phyloP scores from a whole-genome alignment of 352 stramenopile species.

The Paralagenidium karlingii region DNA sequence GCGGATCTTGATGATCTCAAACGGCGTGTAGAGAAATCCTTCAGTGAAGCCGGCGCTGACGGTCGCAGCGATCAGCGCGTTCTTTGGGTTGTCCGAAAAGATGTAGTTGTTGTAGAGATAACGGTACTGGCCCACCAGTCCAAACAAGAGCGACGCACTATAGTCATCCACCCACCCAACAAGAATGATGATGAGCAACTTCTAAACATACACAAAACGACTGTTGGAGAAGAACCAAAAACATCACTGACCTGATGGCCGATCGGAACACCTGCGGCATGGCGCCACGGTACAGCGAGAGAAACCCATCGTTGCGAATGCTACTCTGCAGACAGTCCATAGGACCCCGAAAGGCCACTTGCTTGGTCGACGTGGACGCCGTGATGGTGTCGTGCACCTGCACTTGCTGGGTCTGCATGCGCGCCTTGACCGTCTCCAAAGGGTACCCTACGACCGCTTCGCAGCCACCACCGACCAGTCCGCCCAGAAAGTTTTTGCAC shows the following conservation, averaged over 20 bases:
- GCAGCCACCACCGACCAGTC: conserved; percentile 35
- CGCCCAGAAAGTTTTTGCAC: conserved; percentile 49
- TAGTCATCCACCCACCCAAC: neutral
- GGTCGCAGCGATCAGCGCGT: conserved; percentile 32
- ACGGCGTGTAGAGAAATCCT: conserved; percentile 50
- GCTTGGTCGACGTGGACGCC: too few species aligned
- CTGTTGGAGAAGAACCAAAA: neutral
- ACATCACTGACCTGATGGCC: conserved; percentile 28
- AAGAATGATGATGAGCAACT: neutral
- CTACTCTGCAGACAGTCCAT: conserved; percentile 47
- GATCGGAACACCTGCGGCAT: conserved; percentile 59
- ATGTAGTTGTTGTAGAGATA: conserved; percentile 57
- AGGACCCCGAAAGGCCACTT: too few species aligned
- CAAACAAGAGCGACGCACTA: conserved; percentile 52
- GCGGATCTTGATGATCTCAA: conserved; percentile 63
- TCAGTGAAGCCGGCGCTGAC: conserved; percentile 52
- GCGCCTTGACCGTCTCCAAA: conserved; percentile 53
- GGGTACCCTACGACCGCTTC: conserved; percentile 52
- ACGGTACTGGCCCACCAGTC: conserved; percentile 60
- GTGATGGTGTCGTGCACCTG: neutral
- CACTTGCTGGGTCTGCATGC: conserved; percentile 42
- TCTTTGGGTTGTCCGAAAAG: conserved; percentile 32
- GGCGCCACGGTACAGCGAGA: conserved; percentile 48
- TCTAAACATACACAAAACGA: neutral
- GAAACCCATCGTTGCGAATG: conserved; percentile 29